Percentiles rank a stretch among this genome's conserved stretches.
phyloP scores from a whole-genome alignment of 192 early-diverging fungal genomes.

The Geranomyces michiganensis region DNA sequence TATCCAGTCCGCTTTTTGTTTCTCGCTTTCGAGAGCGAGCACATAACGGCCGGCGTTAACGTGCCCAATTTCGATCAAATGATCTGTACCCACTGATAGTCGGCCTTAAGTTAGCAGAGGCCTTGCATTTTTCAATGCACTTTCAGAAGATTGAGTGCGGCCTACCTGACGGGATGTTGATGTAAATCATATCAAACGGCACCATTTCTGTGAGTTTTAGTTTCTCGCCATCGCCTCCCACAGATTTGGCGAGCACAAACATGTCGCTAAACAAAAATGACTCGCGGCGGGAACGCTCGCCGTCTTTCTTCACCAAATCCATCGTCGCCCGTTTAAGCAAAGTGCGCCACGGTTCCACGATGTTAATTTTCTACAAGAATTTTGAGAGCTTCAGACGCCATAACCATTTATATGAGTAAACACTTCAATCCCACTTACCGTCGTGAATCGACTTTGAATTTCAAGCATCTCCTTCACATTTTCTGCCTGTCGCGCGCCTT shows the following conservation, averaged over 20 bases:
- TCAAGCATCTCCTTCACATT: conserved; percentile 58
- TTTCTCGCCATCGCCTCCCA: conserved; percentile 43
- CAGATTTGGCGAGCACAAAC: conserved; percentile 52
- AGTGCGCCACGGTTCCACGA: conserved; percentile 50
- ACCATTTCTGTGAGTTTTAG: conserved; percentile 55
- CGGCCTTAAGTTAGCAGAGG: background rate
- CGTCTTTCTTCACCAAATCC: conserved; percentile 40
- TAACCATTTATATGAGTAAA: background rate
- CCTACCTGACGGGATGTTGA: conserved; percentile 38
- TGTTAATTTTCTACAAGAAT: conserved; percentile 48
- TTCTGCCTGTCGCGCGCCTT: conserved; percentile 56
- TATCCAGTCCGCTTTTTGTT: conserved; percentile 43
- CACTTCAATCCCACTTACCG: conserved; percentile 26
- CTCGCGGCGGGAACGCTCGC: conserved; percentile 49
- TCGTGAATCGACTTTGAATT: conserved; percentile 49
- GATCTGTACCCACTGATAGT: conserved; percentile 33
- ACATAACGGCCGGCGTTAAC: conserved; percentile 35
- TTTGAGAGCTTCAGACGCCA: too few relatives aligned
- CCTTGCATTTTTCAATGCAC: background rate
- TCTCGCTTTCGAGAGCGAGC: conserved; percentile 30
- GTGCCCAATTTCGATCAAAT: conserved; percentile 49
- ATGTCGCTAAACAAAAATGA: conserved; percentile 62
- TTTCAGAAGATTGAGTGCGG: background rate
- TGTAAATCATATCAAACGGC: conserved; percentile 51
- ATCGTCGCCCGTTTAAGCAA: conserved; percentile 46